These are phyloP conservation scores for Solanum microdontum DNA, from an alignment of 257 asterid genomes.

Conservation along the genomic window DNA sequence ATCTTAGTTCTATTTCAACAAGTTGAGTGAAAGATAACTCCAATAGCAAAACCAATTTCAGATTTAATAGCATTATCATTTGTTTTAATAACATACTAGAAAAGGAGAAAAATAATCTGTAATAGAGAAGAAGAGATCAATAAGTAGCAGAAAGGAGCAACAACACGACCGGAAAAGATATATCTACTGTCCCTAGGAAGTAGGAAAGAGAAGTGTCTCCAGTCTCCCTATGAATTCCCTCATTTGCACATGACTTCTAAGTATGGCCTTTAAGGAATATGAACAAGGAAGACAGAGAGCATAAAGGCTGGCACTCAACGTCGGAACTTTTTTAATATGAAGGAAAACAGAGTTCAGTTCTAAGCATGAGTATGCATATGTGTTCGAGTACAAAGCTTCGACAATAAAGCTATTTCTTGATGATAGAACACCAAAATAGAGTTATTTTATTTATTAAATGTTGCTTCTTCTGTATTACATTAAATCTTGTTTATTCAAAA, in stretches of 20 bases:
- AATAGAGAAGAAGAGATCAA: not conserved
- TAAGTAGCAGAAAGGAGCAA: not conserved
- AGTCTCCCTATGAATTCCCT: not conserved
- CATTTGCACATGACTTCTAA: not conserved
- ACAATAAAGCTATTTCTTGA: not conserved
- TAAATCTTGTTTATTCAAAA: not conserved
- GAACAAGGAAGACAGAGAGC: not conserved
- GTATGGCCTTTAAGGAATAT: not conserved
- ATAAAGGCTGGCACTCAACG: not conserved
- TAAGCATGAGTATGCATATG: not conserved
- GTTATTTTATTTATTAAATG: not conserved
- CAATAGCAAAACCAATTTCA: not conserved
- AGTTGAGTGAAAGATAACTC: not conserved
- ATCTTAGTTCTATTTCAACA: not conserved
- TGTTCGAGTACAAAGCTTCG: not conserved
- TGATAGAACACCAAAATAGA: not conserved
- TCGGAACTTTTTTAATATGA: not conserved
- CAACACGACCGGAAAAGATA: not conserved
- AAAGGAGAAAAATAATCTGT: not conserved
- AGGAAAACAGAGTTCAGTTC: not conserved
- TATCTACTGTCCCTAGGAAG: not conserved
- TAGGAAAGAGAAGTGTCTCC: not conserved
- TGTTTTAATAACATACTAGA: not conserved
- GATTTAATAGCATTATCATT: not conserved
- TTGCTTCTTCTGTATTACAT: not conserved